A percentile compares a stretch with the other conserved stretches of the same genome.
phyloP scores from a whole-genome alignment of 208 protist species.

The Leishmania gerbilli region DNA sequence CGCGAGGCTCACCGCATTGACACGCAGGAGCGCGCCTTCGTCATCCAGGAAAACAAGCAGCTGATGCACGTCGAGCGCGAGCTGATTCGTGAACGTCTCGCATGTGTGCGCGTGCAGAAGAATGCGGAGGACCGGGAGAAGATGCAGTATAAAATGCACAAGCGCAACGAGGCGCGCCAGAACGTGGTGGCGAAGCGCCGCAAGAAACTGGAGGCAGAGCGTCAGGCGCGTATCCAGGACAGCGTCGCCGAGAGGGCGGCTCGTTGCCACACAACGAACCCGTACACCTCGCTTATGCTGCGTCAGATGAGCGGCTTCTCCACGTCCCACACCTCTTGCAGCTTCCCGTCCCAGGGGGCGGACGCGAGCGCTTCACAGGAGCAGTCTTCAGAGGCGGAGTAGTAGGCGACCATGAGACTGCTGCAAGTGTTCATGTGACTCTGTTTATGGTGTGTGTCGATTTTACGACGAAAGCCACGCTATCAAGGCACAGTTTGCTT shows the following conservation, averaged over 20 bases:
- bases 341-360: neutral
- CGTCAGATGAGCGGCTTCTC: slow-evolving; percentile 17
- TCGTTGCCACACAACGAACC: slow-evolving; percentile 19
- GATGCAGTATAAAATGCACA: slow-evolving; percentile 32
- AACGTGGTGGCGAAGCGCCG: slow-evolving; percentile 29
- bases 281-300: slow-evolving; percentile 29
- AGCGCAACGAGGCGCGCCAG: slow-evolving; percentile 33
- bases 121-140: slow-evolving; percentile 31
- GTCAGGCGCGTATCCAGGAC: slow-evolving; percentile 25
- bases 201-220: slow-evolving; percentile 31
- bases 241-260: slow-evolving; percentile 33
- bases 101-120: slow-evolving; percentile 27
- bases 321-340: slow-evolving; percentile 4
- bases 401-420: neutral
- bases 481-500: neutral
- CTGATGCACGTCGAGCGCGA: slow-evolving; percentile 37
- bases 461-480: neutral
- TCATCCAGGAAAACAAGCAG: slow-evolving; percentile 41
- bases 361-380: neutral
- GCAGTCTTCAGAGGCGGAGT: neutral
- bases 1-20: slow-evolving; percentile 48
- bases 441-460: neutral
- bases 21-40: slow-evolving; percentile 35
- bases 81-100: slow-evolving; percentile 32
- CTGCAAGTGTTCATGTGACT: too few species aligned